A percentile compares a stretch with the other conserved stretches of the same genome.
Conservation (phyloP, 2,329 filamentous ascomycete genomes). For the Hymenoscyphus occultus region DNA sequence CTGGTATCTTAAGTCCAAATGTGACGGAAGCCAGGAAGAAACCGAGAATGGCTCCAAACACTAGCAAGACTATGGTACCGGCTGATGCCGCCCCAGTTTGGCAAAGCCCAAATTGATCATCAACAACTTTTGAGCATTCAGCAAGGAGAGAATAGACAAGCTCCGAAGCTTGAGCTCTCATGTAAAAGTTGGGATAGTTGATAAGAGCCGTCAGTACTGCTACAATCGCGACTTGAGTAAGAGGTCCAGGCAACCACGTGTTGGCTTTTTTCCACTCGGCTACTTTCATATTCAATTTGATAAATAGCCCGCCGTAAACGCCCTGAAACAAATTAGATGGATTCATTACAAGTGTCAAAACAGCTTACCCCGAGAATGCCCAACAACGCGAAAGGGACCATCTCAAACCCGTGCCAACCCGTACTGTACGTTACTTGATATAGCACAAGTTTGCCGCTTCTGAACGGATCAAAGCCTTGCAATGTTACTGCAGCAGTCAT, state of each 20-base stretch:
- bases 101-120: constrained; percentile 89
- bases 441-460: constrained; percentile 90
- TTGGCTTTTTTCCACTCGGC: constrained; percentile 72
- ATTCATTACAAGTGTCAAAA: not conserved
- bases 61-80: constrained; percentile 75
- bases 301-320: constrained; percentile 92
- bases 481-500: constrained; percentile 97
- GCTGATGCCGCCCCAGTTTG: constrained; percentile 80
- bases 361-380: constrained; percentile 70
- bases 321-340: constrained; percentile 49
- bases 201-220: constrained; percentile 80
- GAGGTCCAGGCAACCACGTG: constrained; percentile 65
- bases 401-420: constrained; percentile 91
- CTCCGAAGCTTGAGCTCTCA: constrained; percentile 88
- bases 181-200: constrained; percentile 95
- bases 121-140: constrained; percentile 77
- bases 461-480: constrained; percentile 89
- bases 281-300: constrained; percentile 87
- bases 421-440: constrained; percentile 94
- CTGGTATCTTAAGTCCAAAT: constrained; percentile 91
- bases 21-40: constrained; percentile 84
- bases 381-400: constrained; percentile 81
- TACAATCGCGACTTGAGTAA: constrained; percentile 76
- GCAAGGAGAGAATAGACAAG: constrained; percentile 89
- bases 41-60: constrained; percentile 78